phyloP scores from a whole-genome alignment of 306 rosid species.

The Cucurbita maxima region DNA sequence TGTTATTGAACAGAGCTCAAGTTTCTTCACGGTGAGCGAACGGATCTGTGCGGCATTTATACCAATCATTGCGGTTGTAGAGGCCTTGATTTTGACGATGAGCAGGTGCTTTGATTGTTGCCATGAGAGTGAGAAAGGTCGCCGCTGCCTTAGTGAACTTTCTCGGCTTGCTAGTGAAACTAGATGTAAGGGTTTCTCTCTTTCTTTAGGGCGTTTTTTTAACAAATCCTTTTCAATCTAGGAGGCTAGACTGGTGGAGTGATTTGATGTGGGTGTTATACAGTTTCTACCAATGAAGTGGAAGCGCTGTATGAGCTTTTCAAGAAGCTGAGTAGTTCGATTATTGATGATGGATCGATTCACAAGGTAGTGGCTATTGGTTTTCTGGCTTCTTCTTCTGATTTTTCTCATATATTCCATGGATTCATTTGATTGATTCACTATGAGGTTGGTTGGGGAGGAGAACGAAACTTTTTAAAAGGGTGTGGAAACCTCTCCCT shows the following conservation, averaged over 20 bases:
- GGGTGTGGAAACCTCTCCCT: too few relatives aligned
- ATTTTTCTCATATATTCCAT: background rate
- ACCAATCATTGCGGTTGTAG: conserved; percentile 28
- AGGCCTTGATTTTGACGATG: conserved; percentile 28
- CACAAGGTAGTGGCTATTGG: conserved; percentile 46
- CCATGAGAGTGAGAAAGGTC: conserved; percentile 7
- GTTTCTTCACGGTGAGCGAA: conserved; percentile 28
- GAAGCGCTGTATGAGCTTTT: conserved; percentile 65
- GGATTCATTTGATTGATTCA: background rate
- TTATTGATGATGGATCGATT: conserved; percentile 62
- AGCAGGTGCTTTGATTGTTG: conserved; percentile 26
- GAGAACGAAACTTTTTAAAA: too few relatives aligned
- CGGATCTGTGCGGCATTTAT: conserved; percentile 30
- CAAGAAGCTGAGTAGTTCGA: conserved; percentile 58
- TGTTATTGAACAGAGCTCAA: conserved; percentile 24
- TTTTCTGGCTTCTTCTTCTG: background rate
- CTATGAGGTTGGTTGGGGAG: too few relatives aligned
- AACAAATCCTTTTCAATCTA: background rate
- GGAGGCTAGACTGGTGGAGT: background rate
- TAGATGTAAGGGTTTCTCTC: conserved; percentile 25
- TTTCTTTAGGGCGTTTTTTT: background rate
- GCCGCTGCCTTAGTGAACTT: conserved; percentile 10
- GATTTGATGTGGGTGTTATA: background rate
- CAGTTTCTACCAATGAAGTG: conserved; percentile 59
- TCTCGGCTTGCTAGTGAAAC: conserved; percentile 38